Evolutionary conservation across 768 basidiomycete genomes (phyloP).

Genomic region (Pholiota conissans): DNA sequence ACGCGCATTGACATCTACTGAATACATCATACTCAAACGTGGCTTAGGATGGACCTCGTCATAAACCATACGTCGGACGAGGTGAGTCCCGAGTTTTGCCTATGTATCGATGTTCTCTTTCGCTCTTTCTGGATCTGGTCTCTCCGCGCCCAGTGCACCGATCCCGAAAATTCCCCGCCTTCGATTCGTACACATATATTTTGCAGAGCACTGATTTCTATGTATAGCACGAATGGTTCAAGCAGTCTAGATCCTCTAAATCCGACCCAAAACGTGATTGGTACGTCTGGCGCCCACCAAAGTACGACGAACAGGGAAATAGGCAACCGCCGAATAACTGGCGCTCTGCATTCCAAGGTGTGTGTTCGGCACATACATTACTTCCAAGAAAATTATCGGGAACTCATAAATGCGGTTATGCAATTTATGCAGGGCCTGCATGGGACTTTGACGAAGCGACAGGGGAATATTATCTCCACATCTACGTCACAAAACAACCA

Average conservation of each 20-base stretch:
- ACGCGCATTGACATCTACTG: too few relatives aligned
- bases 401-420: neutral
- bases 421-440: constrained; percentile 47
- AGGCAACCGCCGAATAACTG: constrained; percentile 73
- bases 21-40: neutral
- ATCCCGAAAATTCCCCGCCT: neutral
- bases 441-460: constrained; percentile 71
- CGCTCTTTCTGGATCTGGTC: too few relatives aligned
- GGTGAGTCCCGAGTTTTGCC: too few relatives aligned
- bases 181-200: too few relatives aligned
- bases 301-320: constrained; percentile 49
- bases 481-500: constrained; percentile 67
- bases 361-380: constrained; percentile 11
- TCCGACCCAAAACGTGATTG: constrained; percentile 66
- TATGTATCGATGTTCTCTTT: too few relatives aligned
- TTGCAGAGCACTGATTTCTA: too few relatives aligned
- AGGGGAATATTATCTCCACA: constrained; percentile 72
- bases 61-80: constrained; percentile 74
- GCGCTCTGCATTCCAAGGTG: constrained; percentile 66
- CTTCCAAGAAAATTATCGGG: too few relatives aligned
- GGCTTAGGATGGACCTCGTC: constrained; percentile 69
- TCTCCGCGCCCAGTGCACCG: neutral
- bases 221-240: constrained; percentile 72
- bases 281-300: constrained; percentile 74
- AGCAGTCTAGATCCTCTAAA: constrained; percentile 51